Percentiles rank a stretch among this genome's conserved stretches.
Evolutionary conservation across 331 rosid species (phyloP).

Genomic region (Cucumis variabilis): DNA sequence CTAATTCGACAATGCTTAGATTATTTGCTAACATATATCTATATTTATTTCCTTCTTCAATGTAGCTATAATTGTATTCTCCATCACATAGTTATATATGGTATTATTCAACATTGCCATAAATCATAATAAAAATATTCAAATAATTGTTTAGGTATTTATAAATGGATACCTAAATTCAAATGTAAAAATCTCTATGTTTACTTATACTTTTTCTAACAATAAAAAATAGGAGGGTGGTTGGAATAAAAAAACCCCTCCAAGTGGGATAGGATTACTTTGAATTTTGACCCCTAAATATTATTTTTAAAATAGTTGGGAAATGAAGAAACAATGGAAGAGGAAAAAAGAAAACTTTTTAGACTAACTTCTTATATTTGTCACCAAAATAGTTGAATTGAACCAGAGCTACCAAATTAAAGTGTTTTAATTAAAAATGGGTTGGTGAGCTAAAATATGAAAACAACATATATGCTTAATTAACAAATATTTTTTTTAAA

Average conservation of each 20-base stretch:
- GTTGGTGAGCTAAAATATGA: constrained; percentile 7
- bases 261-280: background rate
- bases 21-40: no score
- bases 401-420: background rate
- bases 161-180: background rate
- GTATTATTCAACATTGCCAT: background rate
- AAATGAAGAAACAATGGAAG: background rate
- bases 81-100: background rate
- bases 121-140: background rate
- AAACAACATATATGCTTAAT: background rate
- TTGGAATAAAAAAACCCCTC: background rate
- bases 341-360: background rate
- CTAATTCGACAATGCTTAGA: no score
- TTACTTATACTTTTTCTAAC: background rate
- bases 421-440: background rate
- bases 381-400: background rate
- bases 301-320: background rate
- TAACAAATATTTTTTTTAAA: background rate
- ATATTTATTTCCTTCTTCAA: no score
- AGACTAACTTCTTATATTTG: background rate
- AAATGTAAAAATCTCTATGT: background rate
- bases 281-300: constrained; percentile 1
- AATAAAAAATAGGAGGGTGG: background rate
- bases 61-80: background rate
- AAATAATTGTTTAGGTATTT: background rate